phyloP scores from a whole-genome alignment of 371 early-diverging fungal genomes.

The Basidiobolus meristosporus region DNA sequence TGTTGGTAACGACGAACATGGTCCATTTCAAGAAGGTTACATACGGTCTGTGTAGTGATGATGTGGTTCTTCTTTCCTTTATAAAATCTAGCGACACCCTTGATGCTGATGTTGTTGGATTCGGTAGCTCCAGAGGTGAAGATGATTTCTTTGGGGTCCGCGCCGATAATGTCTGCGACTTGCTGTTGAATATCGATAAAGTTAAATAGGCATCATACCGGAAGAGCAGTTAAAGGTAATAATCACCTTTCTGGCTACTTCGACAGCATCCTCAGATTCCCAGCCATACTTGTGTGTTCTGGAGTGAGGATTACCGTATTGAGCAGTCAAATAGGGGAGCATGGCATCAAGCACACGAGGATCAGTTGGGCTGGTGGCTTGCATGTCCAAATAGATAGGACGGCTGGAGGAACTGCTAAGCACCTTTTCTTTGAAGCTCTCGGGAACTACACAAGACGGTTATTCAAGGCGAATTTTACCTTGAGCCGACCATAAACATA shows the following conservation, averaged over 20 bases:
- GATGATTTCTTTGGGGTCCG: slow-evolving; percentile 95
- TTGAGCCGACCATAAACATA: too few relatives aligned
- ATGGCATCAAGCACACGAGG: slow-evolving; percentile 95
- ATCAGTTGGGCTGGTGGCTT: slow-evolving; percentile 96
- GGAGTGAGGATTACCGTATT: slow-evolving; percentile 97
- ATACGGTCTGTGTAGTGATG: slow-evolving; percentile 90
- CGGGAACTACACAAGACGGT: too few relatives aligned
- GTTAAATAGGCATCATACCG: neutral
- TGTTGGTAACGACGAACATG: neutral
- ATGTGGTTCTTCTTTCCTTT: slow-evolving; percentile 91
- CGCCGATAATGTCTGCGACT: slow-evolving; percentile 83
- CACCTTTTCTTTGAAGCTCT: too few relatives aligned
- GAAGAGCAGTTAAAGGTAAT: too few relatives aligned
- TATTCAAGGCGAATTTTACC: too few relatives aligned
- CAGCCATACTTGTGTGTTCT: slow-evolving; percentile 97
- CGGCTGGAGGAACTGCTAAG: too few relatives aligned
- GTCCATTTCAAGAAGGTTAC: slow-evolving; percentile 1
- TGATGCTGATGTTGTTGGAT: slow-evolving; percentile 91
- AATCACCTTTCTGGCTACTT: slow-evolving; percentile 65
- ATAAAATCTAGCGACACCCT: slow-evolving; percentile 95
- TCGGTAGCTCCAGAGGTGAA: slow-evolving; percentile 99
- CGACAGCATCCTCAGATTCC: slow-evolving; percentile 93
- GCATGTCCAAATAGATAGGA: slow-evolving; percentile 89
- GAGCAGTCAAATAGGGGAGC: slow-evolving; percentile 89
- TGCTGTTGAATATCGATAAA: slow-evolving; percentile 22